A percentile compares a stretch with the other conserved stretches of the same genome.
Evolutionary conservation across 306 rosid species (phyloP).

Genomic region (Corylus avellana): DNA sequence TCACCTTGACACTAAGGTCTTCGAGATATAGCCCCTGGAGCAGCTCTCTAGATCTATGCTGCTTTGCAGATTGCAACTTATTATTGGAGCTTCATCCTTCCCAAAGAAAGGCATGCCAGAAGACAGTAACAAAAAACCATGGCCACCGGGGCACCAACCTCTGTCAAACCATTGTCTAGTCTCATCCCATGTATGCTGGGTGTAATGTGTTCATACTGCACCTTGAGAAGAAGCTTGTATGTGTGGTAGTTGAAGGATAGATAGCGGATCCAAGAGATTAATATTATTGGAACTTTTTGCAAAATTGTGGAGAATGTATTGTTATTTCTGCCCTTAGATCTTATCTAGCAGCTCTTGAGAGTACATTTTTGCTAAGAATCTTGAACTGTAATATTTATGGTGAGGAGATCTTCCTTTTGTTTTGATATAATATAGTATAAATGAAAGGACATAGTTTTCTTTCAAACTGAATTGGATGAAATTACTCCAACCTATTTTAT

Average conservation of each 20-base stretch:
- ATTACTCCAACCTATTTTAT: too few relatives aligned
- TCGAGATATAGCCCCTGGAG: background rate
- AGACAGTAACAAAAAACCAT: constrained; percentile 94
- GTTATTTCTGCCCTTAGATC: background rate
- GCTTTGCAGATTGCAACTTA: background rate
- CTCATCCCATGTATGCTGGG: constrained; percentile 57
- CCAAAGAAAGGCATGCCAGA: constrained; percentile 80
- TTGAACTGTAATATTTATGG: background rate
- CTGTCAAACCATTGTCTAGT: constrained; percentile 62
- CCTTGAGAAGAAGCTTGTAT: constrained; percentile 83
- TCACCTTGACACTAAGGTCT: constrained; percentile 11
- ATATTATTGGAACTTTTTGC: constrained; percentile 78
- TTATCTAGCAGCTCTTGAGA: background rate
- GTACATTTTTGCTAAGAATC: background rate
- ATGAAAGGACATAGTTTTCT: background rate
- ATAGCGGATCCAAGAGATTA: constrained; percentile 86
- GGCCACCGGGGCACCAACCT: constrained; percentile 69
- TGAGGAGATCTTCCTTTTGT: background rate
- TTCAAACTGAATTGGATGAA: too few relatives aligned
- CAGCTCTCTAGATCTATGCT: constrained; percentile 1
- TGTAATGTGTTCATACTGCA: constrained; percentile 65
- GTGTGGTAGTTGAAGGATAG: constrained; percentile 98
- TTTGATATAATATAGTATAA: background rate
- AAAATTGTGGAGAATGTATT: constrained; percentile 23
- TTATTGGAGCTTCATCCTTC: constrained; percentile 66